phyloP scores from a whole-genome alignment of 441 rosid genomes.

The Dalechampia spathulata region DNA sequence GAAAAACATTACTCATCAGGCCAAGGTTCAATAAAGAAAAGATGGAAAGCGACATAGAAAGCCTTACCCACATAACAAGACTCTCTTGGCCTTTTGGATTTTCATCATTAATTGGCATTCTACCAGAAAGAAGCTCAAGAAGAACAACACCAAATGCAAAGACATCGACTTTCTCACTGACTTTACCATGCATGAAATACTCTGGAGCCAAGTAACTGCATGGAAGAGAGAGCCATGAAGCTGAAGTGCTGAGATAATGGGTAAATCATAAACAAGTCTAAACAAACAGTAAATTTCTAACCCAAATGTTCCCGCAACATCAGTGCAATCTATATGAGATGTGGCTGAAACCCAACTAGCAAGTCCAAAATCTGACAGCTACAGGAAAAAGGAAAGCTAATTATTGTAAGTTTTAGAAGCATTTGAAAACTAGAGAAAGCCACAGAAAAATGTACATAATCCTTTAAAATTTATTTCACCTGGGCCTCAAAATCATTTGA shows the following conservation, averaged over 20 bases:
- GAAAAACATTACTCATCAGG: neutral
- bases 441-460: neutral
- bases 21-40: neutral
- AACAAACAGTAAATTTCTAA: slow-evolving; percentile 15
- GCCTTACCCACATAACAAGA: slow-evolving; percentile 89
- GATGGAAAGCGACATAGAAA: neutral
- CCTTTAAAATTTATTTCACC: slow-evolving; percentile 26
- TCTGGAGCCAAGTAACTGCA: slow-evolving; percentile 93
- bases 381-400: slow-evolving; percentile 24
- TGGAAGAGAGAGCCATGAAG: neutral
- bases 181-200: slow-evolving; percentile 82
- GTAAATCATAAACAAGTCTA: too few species aligned
- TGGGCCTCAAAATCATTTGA: slow-evolving; percentile 87
- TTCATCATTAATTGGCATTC: slow-evolving; percentile 60
- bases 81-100: slow-evolving; percentile 67
- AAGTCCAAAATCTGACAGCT: slow-evolving; percentile 94
- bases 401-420: slow-evolving; percentile 12
- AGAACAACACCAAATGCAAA: slow-evolving; percentile 89
- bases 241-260: neutral
- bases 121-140: slow-evolving; percentile 86
- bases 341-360: slow-evolving; percentile 56
- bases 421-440: neutral
- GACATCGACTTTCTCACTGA: slow-evolving; percentile 83
- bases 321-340: slow-evolving; percentile 40
- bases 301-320: slow-evolving; percentile 93